A percentile compares a stretch with the other conserved stretches of the same genome.
These are phyloP conservation scores for Sporothrix protearum DNA, from an alignment of 2,329 filamentous ascomycete genomes.

Conservation along the genomic window DNA sequence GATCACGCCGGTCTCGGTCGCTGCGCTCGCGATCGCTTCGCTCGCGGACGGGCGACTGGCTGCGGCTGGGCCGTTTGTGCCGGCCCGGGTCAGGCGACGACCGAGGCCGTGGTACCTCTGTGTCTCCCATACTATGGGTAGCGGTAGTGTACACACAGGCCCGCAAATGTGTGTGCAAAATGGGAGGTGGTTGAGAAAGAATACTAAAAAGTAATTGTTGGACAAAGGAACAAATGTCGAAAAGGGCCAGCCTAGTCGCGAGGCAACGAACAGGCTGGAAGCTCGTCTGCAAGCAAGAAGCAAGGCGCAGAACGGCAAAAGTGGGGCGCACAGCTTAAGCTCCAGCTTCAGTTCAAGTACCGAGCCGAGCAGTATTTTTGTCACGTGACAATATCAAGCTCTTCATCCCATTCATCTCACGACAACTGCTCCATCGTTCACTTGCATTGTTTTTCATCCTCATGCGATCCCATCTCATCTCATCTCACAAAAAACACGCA, in stretches of 20 bases:
- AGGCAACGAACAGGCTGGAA: conserved; percentile 3
- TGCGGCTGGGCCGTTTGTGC: conserved; percentile 18
- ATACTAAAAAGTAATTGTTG: not conserved
- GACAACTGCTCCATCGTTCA: not conserved
- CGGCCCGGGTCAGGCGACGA: conserved; percentile 10
- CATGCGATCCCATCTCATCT: not conserved
- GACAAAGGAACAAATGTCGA: not conserved
- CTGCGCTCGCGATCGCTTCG: not conserved
- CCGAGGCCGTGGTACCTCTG: conserved; percentile 15
- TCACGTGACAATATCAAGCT: not conserved
- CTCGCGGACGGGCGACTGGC: conserved; percentile 19
- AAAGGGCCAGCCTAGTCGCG: not conserved
- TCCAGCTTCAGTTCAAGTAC: not conserved
- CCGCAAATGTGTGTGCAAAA: not conserved
- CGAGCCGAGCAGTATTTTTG: not conserved
- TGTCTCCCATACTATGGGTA: conserved; percentile 7
- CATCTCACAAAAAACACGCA: not conserved
- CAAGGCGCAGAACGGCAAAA: not conserved
- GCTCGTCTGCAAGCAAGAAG: not conserved
- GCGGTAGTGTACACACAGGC: not conserved
- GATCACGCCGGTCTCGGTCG: conserved; percentile 1
- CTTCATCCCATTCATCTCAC: not conserved
- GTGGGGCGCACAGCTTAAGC: not conserved
- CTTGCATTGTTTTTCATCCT: not conserved
- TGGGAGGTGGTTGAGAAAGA: not conserved